Evolutionary conservation across 805 yeast species (phyloP).

Genomic region (Lipomyces kockii): DNA sequence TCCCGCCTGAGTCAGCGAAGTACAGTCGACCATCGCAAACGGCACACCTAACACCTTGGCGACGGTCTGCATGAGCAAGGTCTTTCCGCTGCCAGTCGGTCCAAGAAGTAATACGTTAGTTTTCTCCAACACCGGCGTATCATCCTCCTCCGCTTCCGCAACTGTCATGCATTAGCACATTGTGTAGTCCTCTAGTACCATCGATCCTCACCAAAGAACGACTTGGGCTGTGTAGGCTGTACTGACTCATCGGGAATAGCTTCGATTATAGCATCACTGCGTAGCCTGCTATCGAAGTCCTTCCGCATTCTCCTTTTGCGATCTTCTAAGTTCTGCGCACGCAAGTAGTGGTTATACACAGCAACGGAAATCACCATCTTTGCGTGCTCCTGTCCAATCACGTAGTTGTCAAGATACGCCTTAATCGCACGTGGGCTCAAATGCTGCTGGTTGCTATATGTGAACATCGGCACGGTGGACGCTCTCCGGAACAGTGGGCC

Average conservation of each 20-base stretch:
- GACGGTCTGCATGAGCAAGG: conserved; percentile 59
- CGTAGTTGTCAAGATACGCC: conserved; percentile 54
- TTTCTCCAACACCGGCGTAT: conserved; percentile 56
- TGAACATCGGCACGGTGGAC: conserved; percentile 2
- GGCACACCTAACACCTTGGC: conserved; percentile 61
- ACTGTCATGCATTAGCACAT: conserved; percentile 3
- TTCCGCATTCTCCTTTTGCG: conserved; percentile 14
- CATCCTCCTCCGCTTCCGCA: conserved; percentile 41
- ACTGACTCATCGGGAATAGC: neutral
- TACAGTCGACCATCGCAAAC: conserved; percentile 63
- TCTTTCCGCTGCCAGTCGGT: conserved; percentile 68
- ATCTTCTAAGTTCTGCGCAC: conserved; percentile 41
- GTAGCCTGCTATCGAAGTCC: conserved; percentile 21
- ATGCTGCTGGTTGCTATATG: neutral
- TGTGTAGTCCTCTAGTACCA: neutral
- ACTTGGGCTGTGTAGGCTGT: neutral
- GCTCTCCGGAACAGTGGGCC: conserved; percentile 29
- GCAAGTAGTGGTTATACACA: conserved; percentile 60
- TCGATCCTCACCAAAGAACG: conserved; percentile 8
- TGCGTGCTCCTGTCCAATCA: conserved; percentile 61
- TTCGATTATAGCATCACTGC: conserved; percentile 23
- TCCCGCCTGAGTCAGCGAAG: conserved; percentile 67
- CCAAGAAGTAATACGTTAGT: conserved; percentile 62
- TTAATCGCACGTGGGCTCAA: conserved; percentile 47
- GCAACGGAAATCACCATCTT: conserved; percentile 66